Conservation (phyloP, 805 yeast species). For the Myxozyma vanderwaltii region DNA sequence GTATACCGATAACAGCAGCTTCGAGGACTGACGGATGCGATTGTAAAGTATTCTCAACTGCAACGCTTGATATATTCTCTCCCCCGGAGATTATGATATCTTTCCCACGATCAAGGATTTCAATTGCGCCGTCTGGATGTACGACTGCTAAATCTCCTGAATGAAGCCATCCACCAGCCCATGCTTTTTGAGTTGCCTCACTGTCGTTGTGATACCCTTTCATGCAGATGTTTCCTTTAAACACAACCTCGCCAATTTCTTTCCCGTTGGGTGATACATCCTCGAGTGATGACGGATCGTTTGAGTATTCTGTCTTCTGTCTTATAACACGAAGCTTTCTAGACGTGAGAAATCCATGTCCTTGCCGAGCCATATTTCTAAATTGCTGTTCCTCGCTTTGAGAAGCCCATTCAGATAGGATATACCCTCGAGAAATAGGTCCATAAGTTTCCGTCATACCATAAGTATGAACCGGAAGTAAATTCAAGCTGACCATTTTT, state of each 20-base stretch:
- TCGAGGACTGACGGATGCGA: slow-evolving; percentile 40
- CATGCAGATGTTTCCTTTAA: slow-evolving; percentile 42
- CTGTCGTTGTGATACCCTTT: slow-evolving; percentile 42
- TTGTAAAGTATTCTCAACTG: slow-evolving; percentile 39
- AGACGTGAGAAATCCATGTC: slow-evolving; percentile 41
- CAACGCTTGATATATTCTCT: slow-evolving; percentile 44
- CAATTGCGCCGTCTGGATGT: slow-evolving; percentile 42
- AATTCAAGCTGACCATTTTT: slow-evolving; percentile 41
- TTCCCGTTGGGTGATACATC: slow-evolving; percentile 41
- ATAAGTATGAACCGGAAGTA: slow-evolving; percentile 43
- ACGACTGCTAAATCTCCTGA: slow-evolving; percentile 43
- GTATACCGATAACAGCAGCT: slow-evolving; percentile 42
- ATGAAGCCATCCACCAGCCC: slow-evolving; percentile 38
- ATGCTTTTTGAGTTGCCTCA: slow-evolving; percentile 41
- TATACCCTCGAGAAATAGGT: slow-evolving; percentile 42
- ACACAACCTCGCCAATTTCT: slow-evolving; percentile 43
- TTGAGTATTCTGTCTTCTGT: slow-evolving; percentile 5
- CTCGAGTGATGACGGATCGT: slow-evolving; percentile 22
- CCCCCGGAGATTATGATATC: slow-evolving; percentile 46
- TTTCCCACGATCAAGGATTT: slow-evolving; percentile 43
- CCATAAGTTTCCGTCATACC: slow-evolving; percentile 46
- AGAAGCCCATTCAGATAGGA: slow-evolving; percentile 40
- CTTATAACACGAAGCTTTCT: slow-evolving; percentile 39
- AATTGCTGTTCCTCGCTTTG: slow-evolving; percentile 37
- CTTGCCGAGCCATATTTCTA: slow-evolving; percentile 42